Percentiles rank a stretch among this genome's conserved stretches.
phyloP scores from a whole-genome alignment of 78 protist genomes.

The Emiliania huxleyi region DNA sequence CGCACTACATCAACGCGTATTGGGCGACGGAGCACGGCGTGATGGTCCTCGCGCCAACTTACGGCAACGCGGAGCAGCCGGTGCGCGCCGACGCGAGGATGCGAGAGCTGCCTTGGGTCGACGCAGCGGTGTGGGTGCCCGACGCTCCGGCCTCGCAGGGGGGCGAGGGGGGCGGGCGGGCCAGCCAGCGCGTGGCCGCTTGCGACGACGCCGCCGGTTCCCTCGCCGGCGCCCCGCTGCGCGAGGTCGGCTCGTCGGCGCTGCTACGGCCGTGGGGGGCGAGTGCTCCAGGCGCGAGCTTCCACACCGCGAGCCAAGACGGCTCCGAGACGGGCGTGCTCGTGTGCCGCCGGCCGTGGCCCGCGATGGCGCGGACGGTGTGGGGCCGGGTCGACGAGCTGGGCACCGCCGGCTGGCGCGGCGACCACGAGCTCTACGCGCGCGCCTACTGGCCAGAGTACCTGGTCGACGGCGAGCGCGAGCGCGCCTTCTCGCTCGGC shows the following conservation, averaged over 20 bases:
- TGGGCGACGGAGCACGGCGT: constrained; percentile 9
- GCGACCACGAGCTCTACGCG: not conserved
- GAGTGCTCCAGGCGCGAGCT: too few species aligned
- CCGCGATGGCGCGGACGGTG: not conserved
- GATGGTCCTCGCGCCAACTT: not conserved
- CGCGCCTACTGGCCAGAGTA: not conserved
- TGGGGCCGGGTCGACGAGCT: not conserved
- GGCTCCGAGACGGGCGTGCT: not conserved
- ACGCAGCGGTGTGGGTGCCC: not conserved
- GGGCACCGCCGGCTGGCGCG: not conserved
- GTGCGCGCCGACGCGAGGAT: not conserved
- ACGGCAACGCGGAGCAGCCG: not conserved
- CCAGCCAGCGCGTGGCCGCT: too few species aligned
- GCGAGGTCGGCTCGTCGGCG: too few species aligned
- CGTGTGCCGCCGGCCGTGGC: not conserved
- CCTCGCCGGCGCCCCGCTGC: not conserved
- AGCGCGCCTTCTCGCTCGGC: not conserved
- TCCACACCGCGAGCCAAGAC: not conserved
- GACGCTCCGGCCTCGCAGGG: not conserved
- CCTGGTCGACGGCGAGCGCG: not conserved
- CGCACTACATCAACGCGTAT: not conserved
- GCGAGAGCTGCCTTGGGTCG: not conserved
- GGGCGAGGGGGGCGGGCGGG: too few species aligned
- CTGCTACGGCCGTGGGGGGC: too few species aligned
- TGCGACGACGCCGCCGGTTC: not conserved